These are phyloP conservation scores for Trichoderma koningii DNA, from an alignment of 2,329 filamentous ascomycete species.

Conservation along the genomic window DNA sequence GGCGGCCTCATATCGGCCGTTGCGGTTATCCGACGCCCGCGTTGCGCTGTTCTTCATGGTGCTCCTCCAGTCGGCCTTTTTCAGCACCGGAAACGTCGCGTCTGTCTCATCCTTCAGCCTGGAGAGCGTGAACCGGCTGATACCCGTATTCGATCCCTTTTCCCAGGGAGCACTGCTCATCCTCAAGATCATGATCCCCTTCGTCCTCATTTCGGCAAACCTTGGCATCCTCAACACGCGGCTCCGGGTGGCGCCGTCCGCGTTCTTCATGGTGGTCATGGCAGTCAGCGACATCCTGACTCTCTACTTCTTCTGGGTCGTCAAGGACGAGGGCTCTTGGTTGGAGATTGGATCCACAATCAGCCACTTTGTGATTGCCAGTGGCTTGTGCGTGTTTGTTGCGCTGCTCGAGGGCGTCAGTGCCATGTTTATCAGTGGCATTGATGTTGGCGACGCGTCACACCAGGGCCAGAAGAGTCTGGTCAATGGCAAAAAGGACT, in stretches of 20 bases:
- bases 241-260: constrained; percentile 80
- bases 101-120: constrained; percentile 92
- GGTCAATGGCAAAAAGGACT: not conserved
- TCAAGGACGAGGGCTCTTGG: constrained; percentile 95
- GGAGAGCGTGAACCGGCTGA: constrained; percentile 81
- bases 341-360: constrained; percentile 97
- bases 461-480: not conserved
- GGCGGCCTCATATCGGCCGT: constrained; percentile 55
- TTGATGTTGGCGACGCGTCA: constrained; percentile 58
- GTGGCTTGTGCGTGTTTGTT: constrained; percentile 85
- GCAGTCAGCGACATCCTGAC: constrained; percentile 88
- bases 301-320: constrained; percentile 96
- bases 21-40: constrained; percentile 80
- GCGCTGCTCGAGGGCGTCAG: constrained; percentile 83
- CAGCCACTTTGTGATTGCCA: constrained; percentile 92
- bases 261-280: constrained; percentile 93
- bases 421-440: constrained; percentile 76
- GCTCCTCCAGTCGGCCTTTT: constrained; percentile 92
- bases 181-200: constrained; percentile 89
- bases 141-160: constrained; percentile 93
- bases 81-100: constrained; percentile 94
- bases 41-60: constrained; percentile 94
- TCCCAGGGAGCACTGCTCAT: constrained; percentile 84
- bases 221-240: constrained; percentile 88
- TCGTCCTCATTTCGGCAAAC: constrained; percentile 88